phyloP scores from a whole-genome alignment of 129 eudicot species.

The Sambucus nigra region DNA sequence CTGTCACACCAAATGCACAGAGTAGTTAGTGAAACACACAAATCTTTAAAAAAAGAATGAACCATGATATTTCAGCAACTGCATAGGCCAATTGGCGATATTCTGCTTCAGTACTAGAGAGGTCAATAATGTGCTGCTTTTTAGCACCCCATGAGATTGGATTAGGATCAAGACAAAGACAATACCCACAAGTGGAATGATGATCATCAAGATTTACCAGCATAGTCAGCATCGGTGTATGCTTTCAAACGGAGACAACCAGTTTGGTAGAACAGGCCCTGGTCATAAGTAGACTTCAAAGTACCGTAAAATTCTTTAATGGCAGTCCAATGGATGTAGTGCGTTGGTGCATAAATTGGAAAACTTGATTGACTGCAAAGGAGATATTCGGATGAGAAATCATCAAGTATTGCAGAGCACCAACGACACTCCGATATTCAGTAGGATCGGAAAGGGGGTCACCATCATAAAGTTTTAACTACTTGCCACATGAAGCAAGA shows the following conservation, averaged over 20 bases:
- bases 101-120: not conserved
- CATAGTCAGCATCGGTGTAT: not conserved
- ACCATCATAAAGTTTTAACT: not conserved
- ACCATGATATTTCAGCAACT: not conserved
- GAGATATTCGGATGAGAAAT: not conserved
- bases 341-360: conserved; percentile 6
- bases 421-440: no score
- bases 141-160: not conserved
- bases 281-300: no score
- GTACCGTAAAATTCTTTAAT: not conserved
- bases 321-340: not conserved
- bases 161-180: not conserved
- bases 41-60: not conserved
- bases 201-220: no score
- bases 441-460: no score
- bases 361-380: not conserved
- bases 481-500: not conserved
- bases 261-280: not conserved
- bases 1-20: not conserved
- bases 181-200: not conserved
- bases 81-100: not conserved
- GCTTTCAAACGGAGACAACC: not conserved
- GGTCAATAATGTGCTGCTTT: not conserved
- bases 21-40: not conserved
- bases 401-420: conserved; percentile 1